These are phyloP conservation scores for Drechslera avenae DNA, from an alignment of 2,329 filamentous ascomycete genomes.

Conservation along the genomic window DNA sequence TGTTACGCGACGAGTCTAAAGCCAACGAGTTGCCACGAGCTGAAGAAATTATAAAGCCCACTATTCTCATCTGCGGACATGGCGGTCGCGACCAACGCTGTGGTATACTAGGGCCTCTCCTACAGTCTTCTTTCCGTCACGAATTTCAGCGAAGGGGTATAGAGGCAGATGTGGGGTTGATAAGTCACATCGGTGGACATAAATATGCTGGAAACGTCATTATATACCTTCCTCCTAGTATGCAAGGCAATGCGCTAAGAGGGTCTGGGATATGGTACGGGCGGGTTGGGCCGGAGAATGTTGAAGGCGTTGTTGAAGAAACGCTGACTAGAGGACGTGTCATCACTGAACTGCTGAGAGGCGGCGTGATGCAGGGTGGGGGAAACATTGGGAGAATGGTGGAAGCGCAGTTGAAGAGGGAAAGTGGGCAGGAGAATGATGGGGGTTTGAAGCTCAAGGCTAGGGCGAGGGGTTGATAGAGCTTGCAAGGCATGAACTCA, in stretches of 20 bases:
- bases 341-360: conserved; percentile 73
- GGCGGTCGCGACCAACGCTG: conserved; percentile 81
- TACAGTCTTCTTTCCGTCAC: conserved; percentile 71
- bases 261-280: conserved; percentile 85
- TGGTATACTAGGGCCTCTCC: conserved; percentile 75
- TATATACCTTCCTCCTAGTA: conserved; percentile 70
- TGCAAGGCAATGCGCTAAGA: conserved; percentile 60
- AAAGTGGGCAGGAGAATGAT: conserved; percentile 32
- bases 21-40: conserved; percentile 60
- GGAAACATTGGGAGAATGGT: conserved; percentile 36
- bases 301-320: conserved; percentile 75
- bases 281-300: conserved; percentile 73
- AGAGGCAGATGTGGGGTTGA: conserved; percentile 67
- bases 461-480: conserved; percentile 11
- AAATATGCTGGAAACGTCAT: conserved; percentile 88
- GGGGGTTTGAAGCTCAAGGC: conserved; percentile 28
- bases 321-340: conserved; percentile 71
- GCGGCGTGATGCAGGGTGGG: conserved; percentile 59
- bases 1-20: conserved; percentile 56
- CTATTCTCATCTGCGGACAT: conserved; percentile 85
- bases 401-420: conserved; percentile 40
- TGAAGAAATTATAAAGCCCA: conserved; percentile 42
- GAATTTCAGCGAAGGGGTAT: conserved; percentile 59
- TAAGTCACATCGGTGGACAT: conserved; percentile 83
- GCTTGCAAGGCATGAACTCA: neutral